Evolutionary conservation across 23 red algal species (phyloP), one percentile per base, ranked within the genome.

Genomic region (Pyropia haitanensis): DNA sequence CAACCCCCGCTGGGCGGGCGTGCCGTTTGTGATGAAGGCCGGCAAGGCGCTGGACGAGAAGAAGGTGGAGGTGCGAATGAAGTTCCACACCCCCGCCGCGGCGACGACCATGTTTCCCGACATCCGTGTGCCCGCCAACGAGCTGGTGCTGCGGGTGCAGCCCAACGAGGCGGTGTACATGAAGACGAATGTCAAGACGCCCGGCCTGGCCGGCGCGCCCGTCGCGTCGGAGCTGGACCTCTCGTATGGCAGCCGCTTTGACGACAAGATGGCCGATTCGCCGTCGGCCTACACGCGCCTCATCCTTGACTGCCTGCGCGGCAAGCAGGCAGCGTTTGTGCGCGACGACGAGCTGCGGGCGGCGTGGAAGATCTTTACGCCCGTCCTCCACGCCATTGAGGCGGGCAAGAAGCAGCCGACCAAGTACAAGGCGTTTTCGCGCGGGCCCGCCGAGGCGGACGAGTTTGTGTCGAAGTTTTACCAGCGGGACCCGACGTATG

Each of bases 1-100:
- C 51, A 98, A 98, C 62, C 70, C 76, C 20, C 65, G 94, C 18
- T 98, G 94, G 94, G 77, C 78, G 14, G 94, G 94, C 18, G 94
- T 98, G 10, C 94, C 94, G 56, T 98, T 98, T 54, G 79, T 98
- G 44, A 62, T 98, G 73, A 62, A 73, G 27, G 94, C 94, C n/a
- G 94, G 94, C 24, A 98, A 98, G 56, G 94, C 94, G 39, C 69
- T 98, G 72, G 78, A 98, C 76, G 94, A 98, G 74, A 60, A 28
- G 29, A 98, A 98, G 61, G 78, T 75, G 46, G 82, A 88, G 46
- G 69, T 88, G 64, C 80, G 90, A 4, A 73, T 95, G 30, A 80
- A 95, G 69, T 95, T 95, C 55, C 53, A 82, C 56, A 65, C 68
- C 27, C 44, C 65, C 10, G 72, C 90, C 2, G 90, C 75, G 22